These are phyloP conservation scores for Daldinia bambusicola DNA, from an alignment of 495 filamentous ascomycete genomes.

Conservation along the genomic window DNA sequence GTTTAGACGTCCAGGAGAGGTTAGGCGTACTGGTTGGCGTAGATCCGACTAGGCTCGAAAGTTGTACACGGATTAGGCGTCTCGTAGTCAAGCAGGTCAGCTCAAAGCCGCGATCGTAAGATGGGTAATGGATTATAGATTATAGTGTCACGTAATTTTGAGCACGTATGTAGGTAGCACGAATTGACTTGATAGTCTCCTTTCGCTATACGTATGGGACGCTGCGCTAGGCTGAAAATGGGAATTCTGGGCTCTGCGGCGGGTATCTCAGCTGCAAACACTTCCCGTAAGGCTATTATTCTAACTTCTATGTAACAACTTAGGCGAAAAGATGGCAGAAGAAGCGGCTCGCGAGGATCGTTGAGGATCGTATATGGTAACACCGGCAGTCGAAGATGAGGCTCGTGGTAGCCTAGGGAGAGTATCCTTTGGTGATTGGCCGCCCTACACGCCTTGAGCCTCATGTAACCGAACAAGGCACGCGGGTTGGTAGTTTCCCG, in stretches of 20 bases:
- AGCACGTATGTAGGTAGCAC: constrained; percentile 12
- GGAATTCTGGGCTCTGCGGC: constrained; percentile 9
- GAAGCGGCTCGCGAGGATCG: background rate
- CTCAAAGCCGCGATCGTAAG: constrained; percentile 1
- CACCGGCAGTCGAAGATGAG: constrained; percentile 21
- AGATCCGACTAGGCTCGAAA: constrained; percentile 27
- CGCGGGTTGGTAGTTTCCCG: constrained; percentile 23
- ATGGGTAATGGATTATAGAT: constrained; percentile 9
- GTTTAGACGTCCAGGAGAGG: constrained; percentile 4
- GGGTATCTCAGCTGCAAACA: constrained; percentile 5
- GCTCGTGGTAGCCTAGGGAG: constrained; percentile 20
- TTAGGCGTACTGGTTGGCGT: constrained; percentile 17
- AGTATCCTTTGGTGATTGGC: constrained; percentile 4
- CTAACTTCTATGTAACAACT: constrained; percentile 13
- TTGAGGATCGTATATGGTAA: constrained; percentile 16
- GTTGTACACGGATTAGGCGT: constrained; percentile 28
- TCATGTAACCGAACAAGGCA: constrained; percentile 40
- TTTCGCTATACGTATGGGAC: background rate
- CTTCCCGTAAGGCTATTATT: constrained; percentile 16
- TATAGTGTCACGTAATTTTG: constrained; percentile 19
- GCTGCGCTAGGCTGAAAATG: constrained; percentile 8
- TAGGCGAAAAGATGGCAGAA: background rate
- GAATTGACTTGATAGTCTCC: background rate
- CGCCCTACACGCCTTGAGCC: constrained; percentile 27
- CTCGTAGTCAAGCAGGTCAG: constrained; percentile 15